Evolutionary conservation across 495 filamentous ascomycete genomes (phyloP).

Genomic region (Trichoderma orchidacearum): DNA sequence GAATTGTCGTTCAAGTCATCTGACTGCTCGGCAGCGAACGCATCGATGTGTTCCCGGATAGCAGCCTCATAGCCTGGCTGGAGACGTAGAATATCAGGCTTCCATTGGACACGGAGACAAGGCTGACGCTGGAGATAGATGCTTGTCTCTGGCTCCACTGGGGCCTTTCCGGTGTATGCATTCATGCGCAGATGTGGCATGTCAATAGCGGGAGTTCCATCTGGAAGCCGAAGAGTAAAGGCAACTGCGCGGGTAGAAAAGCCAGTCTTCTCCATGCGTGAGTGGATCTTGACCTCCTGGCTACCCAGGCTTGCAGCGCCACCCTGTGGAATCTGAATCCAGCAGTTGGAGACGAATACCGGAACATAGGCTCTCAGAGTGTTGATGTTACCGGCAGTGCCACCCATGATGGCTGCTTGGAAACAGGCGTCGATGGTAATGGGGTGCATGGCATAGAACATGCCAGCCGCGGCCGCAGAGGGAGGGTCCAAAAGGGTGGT

Average conservation of each 20-base stretch:
- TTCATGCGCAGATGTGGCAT: slow-evolving; percentile 4
- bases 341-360: slow-evolving; percentile 7
- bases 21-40: not conserved
- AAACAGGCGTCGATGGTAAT: slow-evolving; percentile 15
- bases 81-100: slow-evolving; percentile 16
- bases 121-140: slow-evolving; percentile 11
- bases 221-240: slow-evolving; percentile 3
- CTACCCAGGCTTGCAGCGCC: not conserved
- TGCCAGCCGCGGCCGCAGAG: not conserved
- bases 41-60: slow-evolving; percentile 2
- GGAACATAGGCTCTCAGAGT: slow-evolving; percentile 4
- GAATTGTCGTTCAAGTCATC: not conserved
- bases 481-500: not conserved
- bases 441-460: slow-evolving; percentile 15
- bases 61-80: not conserved
- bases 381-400: slow-evolving; percentile 1
- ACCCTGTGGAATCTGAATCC: not conserved
- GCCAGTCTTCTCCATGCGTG: slow-evolving; percentile 4
- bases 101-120: slow-evolving; percentile 15
- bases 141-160: not conserved
- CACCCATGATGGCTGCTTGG: slow-evolving; percentile 12
- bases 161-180: slow-evolving; percentile 4
- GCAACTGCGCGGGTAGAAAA: slow-evolving; percentile 2
- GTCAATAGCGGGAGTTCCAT: slow-evolving; percentile 1
- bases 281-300: slow-evolving; percentile 2